Percentiles rank a stretch among this genome's conserved stretches.
These are phyloP conservation scores for Zasmidium citrigriseum DNA, from an alignment of 2,329 filamentous ascomycete species.

Conservation along the genomic window DNA sequence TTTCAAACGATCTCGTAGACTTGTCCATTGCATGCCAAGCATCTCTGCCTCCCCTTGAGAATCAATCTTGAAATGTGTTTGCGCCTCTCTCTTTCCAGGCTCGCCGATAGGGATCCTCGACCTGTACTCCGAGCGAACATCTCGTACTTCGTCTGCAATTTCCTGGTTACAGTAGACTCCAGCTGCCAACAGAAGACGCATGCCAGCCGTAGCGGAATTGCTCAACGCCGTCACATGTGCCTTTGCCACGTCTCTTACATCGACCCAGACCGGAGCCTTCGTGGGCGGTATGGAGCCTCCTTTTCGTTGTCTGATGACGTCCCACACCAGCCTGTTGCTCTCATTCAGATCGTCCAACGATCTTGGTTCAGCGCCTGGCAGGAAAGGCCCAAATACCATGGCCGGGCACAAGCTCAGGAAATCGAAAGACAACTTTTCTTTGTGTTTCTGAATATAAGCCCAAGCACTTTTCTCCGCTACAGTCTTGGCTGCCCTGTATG, in stretches of 20 bases:
- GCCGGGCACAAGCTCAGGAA: background rate
- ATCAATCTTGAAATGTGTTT: background rate
- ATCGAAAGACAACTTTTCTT: background rate
- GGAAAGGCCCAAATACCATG: background rate
- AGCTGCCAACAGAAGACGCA: background rate
- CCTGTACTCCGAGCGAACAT: background rate
- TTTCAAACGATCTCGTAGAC: background rate
- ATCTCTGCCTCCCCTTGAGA: background rate
- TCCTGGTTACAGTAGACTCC: background rate
- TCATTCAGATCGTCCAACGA: background rate
- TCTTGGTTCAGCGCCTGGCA: background rate
- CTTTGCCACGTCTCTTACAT: background rate
- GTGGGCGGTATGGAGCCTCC: background rate
- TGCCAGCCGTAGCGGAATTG: background rate
- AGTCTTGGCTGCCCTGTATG: background rate
- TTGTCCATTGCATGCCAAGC: background rate
- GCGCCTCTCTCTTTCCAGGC: background rate
- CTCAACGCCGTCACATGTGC: background rate
- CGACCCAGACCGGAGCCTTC: background rate
- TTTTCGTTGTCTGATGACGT: background rate
- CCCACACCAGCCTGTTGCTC: conserved; percentile 1
- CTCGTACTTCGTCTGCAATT: background rate
- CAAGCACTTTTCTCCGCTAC: background rate
- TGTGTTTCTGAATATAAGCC: background rate
- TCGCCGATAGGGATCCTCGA: background rate